phyloP scores from a whole-genome alignment of 2,329 filamentous ascomycete genomes.

The Fusarium floridanum region DNA sequence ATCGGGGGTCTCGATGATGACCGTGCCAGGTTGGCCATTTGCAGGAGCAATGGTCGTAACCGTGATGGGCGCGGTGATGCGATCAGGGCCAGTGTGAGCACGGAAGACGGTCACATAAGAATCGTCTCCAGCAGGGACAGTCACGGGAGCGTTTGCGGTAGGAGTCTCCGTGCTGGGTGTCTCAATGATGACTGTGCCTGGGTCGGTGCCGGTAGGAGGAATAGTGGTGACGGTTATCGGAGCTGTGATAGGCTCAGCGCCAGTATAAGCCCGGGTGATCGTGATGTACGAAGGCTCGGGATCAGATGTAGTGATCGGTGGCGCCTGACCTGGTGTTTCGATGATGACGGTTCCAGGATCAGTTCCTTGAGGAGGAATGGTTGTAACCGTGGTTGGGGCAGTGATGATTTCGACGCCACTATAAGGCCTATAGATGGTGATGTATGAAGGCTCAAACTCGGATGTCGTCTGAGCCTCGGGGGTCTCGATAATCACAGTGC shows the following conservation, averaged over 20 bases:
- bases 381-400: background rate
- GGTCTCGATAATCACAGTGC: conserved; percentile 15
- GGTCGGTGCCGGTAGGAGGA: background rate
- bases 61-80: background rate
- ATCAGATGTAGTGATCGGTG: background rate
- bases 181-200: conserved; percentile 3
- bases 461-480: background rate
- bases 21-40: conserved; percentile 1
- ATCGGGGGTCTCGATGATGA: conserved; percentile 10
- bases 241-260: background rate
- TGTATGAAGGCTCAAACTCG: background rate
- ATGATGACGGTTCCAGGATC: conserved; percentile 11
- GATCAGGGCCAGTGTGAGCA: conserved; percentile 6
- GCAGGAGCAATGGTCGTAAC: background rate
- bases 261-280: background rate
- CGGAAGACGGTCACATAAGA: conserved; percentile 33
- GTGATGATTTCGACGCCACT: background rate
- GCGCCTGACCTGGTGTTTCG: conserved; percentile 14
- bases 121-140: background rate
- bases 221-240: conserved; percentile 7
- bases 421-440: background rate
- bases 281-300: conserved; percentile 3
- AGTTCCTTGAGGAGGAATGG: background rate
- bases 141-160: background rate
- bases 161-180: background rate